Base-by-base conservation (phyloP, 2,329 filamentous ascomycete species). In the Cladosporium halotolerans region DNA sequence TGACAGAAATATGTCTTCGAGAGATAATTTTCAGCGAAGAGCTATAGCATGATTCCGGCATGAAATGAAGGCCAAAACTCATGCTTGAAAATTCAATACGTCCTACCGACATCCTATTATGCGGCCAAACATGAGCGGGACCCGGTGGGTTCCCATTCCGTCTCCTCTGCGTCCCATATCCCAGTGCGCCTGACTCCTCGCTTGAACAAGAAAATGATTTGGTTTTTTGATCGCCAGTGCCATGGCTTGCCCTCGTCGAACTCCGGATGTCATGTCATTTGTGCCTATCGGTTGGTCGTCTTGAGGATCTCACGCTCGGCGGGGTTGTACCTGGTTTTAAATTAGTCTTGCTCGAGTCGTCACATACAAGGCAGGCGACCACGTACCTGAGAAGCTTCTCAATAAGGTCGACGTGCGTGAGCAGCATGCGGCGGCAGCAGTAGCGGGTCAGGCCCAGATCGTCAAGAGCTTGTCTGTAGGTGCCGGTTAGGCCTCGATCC, bases 341-440 rank as follows among this genome's bases (percentile, higher is more conserved):
- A 16, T 57, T 34, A 57, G 57, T 55, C 28, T 44, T 14, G 9
- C 10, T 16, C 31, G 7, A 18, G 28, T 9, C n/a, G n/a, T n/a
- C 3, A 31, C 4, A 9, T 19, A 10, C 11, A 16, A 33, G 40
- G 11, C n/a, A 39, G 42, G 36, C 19, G 31, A 36, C 2, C 34
- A 64, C 81, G 63, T 84, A 95, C 88, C 92, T 89, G 61, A 99
- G 83, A 47, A 99, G 83, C 76, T 99, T 99, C 79, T 99, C 93
- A 64, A 99, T 96, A 58, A 99, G 79, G 71, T 99, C 93, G 66
- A 99, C 93, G 74, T 99, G 93, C 56, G 93, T 99, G 88, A 99
- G 96, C 72, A 99, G 84, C 93, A 99, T 99, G 67, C 93, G 87
- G 64, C 93, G 88, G 77, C 93, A 99, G 81, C 93, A 99, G 78